A percentile compares a stretch with the other conserved stretches of the same genome.
Evolutionary conservation across 108 stramenopile genomes (phyloP).

Genomic region (Conticribra weissflogii): DNA sequence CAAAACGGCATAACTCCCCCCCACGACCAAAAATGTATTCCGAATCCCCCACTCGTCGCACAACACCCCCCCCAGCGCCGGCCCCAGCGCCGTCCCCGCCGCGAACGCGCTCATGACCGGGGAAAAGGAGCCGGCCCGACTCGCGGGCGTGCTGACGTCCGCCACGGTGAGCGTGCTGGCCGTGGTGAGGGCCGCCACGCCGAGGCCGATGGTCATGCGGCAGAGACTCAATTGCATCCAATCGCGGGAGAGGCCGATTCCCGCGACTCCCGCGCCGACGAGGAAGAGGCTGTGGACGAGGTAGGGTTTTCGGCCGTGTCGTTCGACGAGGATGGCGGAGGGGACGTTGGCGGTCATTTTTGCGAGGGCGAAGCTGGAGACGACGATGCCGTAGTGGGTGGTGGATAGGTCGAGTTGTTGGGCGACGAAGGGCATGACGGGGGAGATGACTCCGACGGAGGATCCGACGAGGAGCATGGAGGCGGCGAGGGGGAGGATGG

Average conservation of each 20-base stretch:
- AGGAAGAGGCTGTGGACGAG: slow-evolving; percentile 69
- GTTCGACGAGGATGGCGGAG: slow-evolving; percentile 80
- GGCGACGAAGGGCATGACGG: slow-evolving; percentile 85
- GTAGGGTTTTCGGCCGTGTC: slow-evolving; percentile 88
- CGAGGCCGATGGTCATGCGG: slow-evolving; percentile 81
- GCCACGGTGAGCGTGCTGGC: slow-evolving; percentile 80
- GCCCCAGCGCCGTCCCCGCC: slow-evolving; percentile 88
- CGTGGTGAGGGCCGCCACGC: slow-evolving; percentile 74
- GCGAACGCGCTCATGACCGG: slow-evolving; percentile 86
- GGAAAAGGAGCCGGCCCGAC: slow-evolving; percentile 79
- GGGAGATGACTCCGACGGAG: slow-evolving; percentile 78
- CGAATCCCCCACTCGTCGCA: slow-evolving; percentile 74
- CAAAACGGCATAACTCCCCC: slow-evolving; percentile 63
- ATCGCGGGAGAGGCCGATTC: slow-evolving; percentile 68
- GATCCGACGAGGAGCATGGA: slow-evolving; percentile 88
- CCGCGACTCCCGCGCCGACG: slow-evolving; percentile 85
- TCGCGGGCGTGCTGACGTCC: slow-evolving; percentile 83
- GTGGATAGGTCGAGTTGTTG: slow-evolving; percentile 69
- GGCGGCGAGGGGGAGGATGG: slow-evolving; percentile 68
- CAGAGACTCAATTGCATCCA: slow-evolving; percentile 75
- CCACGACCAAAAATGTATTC: slow-evolving; percentile 75
- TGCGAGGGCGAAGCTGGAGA: slow-evolving; percentile 80
- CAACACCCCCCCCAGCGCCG: slow-evolving; percentile 82
- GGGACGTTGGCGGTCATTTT: slow-evolving; percentile 92
- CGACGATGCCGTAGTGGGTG: slow-evolving; percentile 81